A percentile compares a stretch with the other conserved stretches of the same genome.
Conservation (phyloP, 345 rosid genomes). For the Acer campestre region DNA sequence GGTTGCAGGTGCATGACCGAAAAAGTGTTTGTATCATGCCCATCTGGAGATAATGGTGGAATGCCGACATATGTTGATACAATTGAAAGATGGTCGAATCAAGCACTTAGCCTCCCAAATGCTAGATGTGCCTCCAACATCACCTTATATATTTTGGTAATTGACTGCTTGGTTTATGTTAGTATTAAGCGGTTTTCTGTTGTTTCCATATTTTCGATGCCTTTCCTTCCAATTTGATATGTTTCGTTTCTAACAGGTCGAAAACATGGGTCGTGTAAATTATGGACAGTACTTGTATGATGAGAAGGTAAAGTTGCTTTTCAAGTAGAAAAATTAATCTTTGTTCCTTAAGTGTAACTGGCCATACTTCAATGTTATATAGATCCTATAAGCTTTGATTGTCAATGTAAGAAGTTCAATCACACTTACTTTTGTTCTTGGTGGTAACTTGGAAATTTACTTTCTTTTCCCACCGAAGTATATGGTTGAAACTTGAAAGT, state of each 20-base stretch:
- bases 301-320: constrained; percentile 57
- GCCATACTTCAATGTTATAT: background rate
- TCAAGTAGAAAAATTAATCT: background rate
- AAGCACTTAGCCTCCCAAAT: constrained; percentile 56
- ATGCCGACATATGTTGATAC: constrained; percentile 54
- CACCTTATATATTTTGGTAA: constrained; percentile 73
- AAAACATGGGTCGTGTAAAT: constrained; percentile 92
- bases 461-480: background rate
- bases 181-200: background rate
- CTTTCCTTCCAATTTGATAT: background rate
- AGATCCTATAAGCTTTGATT: background rate
- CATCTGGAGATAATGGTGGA: constrained; percentile 38
- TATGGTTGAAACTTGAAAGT: background rate
- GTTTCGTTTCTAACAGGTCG: constrained; percentile 59
- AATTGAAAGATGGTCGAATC: constrained; percentile 78
- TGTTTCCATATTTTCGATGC: background rate
- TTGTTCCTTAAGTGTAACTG: background rate
- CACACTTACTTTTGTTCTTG: background rate
- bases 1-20: constrained; percentile 84
- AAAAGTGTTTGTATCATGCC: constrained; percentile 76
- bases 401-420: background rate
- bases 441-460: background rate
- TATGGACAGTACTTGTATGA: constrained; percentile 81
- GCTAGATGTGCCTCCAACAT: constrained; percentile 54
- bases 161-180: background rate